Base-by-base conservation (phyloP, 1,284 basidiomycete genomes). In the Cryptococcus sp. region DNA sequence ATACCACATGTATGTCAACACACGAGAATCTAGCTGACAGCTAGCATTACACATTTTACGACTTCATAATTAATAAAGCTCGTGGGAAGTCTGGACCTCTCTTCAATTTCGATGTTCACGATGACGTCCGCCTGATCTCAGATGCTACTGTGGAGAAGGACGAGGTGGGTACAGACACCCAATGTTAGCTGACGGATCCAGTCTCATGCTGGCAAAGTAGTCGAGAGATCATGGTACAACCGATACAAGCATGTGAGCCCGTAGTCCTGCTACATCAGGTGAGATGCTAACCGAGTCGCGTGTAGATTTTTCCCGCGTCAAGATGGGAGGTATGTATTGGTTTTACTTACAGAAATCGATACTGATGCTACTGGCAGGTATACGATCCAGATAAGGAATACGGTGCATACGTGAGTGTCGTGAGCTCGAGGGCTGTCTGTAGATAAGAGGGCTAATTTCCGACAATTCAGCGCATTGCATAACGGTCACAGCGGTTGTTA, bases 71-170 rank as follows among this genome's bases (percentile, higher is more conserved):
- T 66, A 96, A 97, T 83, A 97, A 97, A 80, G 93, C 95, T 3
- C 87, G 96, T 26, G 96, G 96, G 20, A 99, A 99, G 79, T 97
- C 93, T 0, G 96, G 95, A 0, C 95, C 95, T 1, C 79, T 99
- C 53, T 99, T 99, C 82, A 96, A 92, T 78, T 99, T 99, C 76
- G 96, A 99, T 76, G 96, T 98, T 7, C 95, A 99, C 77, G 95
- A 99, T 73, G 95, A 99, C 74, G 89, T 99, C 11, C 89, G 96
- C 5, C 78, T 99, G 62, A 82, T 98, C n/a, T 87, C 91, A 17
- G 96, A 99, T 73, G 95, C 95, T 0, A 91, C 92, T 0, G 86
- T 89, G 60, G 95, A 99, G 78, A 99, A 98, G 79, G 93, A 99
- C 72, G 96, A 99, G 74, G 78, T 77, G 50, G 52, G 71, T 63